Base-by-base conservation (phyloP, 164 flowering plant genomes). In the Amborella trichopoda region DNA sequence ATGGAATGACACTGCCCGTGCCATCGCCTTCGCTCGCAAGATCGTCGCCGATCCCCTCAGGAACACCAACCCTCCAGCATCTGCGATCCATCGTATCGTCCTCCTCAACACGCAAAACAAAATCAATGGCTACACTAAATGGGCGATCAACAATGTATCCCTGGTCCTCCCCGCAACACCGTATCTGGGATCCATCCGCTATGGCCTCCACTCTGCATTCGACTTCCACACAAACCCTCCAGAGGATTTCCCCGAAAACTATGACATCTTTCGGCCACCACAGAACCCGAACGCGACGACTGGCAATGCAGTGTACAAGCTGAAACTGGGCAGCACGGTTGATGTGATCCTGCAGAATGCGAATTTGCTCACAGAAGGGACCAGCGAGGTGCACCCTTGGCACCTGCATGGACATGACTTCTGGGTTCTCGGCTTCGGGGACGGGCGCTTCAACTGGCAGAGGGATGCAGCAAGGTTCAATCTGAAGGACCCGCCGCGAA, bases 361-460 rank as follows among this genome's bases (percentile, higher is more conserved):
- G 0, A 83, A 91, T 50, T 71, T 75, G 0, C 39, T 87, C 30
- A 13, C 48, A 0, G 60, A 5, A 1, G 70, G 73, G 23, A 69
- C 47, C 0, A 90, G 98, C 46, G 96, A 90, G 41, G 69, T 75
- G 2, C 98, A 90, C 56, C 96, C 98, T 1, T 90, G 96, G 96
- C 98, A 90, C 28, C 55, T 90, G 56, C 98, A 86, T 26, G 98
- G 98, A 17, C 97, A 90, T 52, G 83, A 90, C 49, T 86, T 90
- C 23, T 90, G 95, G 95, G 89, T 90, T 28, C 44, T 90, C 62
- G 96, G 94, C 1, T 80, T 77, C 20, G 98, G 96, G 18, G 86
- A 81, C 28, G 98, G 96, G 28, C 75, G 49, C 63, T 90, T 79
- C 26, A 26, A 18, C 5, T 55, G 49, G 6, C 11, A 44, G 17